Base-by-base conservation (phyloP, 2,329 filamentous ascomycete genomes). In the Trichophyton mentagrophytes region DNA sequence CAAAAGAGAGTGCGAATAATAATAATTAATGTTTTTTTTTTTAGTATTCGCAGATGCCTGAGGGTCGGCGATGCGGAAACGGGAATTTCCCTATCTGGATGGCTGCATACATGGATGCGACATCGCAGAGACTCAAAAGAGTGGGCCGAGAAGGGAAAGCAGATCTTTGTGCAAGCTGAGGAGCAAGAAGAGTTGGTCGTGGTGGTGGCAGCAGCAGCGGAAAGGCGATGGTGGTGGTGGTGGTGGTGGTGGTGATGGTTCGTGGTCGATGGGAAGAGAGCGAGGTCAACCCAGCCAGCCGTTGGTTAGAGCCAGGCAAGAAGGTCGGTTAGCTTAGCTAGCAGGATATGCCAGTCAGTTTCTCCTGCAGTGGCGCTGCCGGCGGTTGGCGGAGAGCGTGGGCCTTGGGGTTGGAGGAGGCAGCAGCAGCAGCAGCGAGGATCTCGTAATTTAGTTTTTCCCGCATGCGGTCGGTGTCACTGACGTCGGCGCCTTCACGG, bases 401-500 rank as follows among this genome's bases (percentile, higher is more conserved):
- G 13, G 49, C n/a, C 27, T 53, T 53, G 17, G 33, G 59, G 33
- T 55, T 40, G 8, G 49, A 22, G 4, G 33, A 11, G 8, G 33
- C 33, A 36, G 27, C 27, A 27, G 27, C 27, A 7, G 33, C 49
- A 7, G 27, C 27, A 1, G 33, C 49, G 25, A 56, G 33, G 30
- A 38, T 57, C 44, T 47, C 36, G 44, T 59, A 51, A 53, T 42
- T 38, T 47, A 40, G 55, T 58, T 65, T 66, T 40, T 65, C 61
- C 44, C 61, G 61, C 64, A 66, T 65, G 6, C 64, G 63, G 33
- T 66, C 64, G 15, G 61, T 62, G 53, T 66, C 64, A 49, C 92
- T 86, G 66, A 85, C 81, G 73, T 95, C 90, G 70, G 88, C 90
- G 67, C 91, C 90, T 66, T 88, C 87, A 72, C 90, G 86, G 74